phyloP scores from a whole-genome alignment of 163 green algal genomes.

The Prototheca cutis region DNA sequence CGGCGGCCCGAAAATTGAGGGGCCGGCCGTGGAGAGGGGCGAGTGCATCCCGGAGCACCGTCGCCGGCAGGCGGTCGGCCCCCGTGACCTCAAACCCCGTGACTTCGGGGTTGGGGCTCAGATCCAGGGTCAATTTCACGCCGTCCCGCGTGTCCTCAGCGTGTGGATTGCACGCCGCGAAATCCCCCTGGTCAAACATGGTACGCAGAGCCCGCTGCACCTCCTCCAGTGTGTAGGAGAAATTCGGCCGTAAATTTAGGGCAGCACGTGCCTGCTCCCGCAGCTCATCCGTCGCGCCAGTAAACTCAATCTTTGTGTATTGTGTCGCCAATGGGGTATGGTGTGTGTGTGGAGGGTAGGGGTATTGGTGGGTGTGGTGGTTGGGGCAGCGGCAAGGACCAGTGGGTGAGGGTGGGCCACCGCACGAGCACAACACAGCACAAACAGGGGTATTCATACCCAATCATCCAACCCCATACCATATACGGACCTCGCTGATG shows the following conservation, averaged over 20 bases:
- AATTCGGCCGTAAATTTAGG: constrained; percentile 81
- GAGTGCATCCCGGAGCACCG: constrained; percentile 75
- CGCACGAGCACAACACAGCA: too few species aligned
- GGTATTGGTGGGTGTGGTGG: neutral
- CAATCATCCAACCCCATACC: neutral
- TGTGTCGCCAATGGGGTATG: too few species aligned
- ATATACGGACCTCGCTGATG: constrained; percentile 69
- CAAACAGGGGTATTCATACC: too few species aligned
- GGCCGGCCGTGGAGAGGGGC: constrained; percentile 55
- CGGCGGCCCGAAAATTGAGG: constrained; percentile 79
- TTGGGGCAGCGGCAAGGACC: neutral
- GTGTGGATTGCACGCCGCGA: constrained; percentile 48
- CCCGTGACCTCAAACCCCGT: constrained; percentile 60
- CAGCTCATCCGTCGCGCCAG: constrained; percentile 59
- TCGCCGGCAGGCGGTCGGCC: constrained; percentile 63
- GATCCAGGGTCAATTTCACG: constrained; percentile 74
- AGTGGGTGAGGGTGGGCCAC: too few species aligned
- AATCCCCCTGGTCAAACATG: constrained; percentile 87
- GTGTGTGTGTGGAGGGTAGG: neutral
- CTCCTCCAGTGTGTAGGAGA: constrained; percentile 80
- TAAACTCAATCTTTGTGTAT: constrained; percentile 67
- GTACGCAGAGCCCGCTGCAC: constrained; percentile 22
- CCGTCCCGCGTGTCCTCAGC: constrained; percentile 90
- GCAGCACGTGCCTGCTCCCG: constrained; percentile 41
- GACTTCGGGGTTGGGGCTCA: constrained; percentile 74